These are phyloP conservation scores for Penicillium ochrochloron DNA, from an alignment of 495 filamentous ascomycete genomes.

Conservation along the genomic window DNA sequence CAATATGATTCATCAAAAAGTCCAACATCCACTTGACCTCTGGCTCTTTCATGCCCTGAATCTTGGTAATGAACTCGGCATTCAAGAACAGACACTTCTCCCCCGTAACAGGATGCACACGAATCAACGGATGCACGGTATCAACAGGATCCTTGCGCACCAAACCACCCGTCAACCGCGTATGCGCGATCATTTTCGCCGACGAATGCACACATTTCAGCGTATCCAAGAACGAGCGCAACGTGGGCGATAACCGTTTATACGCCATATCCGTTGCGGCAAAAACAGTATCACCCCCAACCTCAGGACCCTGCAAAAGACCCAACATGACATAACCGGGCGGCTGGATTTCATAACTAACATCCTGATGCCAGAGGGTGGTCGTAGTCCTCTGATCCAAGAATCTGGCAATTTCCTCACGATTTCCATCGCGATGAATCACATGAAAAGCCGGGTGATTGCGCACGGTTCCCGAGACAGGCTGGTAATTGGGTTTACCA, in stretches of 20 bases:
- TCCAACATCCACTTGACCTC: constrained; percentile 68
- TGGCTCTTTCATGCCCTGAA: constrained; percentile 70
- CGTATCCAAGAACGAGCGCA: constrained; percentile 75
- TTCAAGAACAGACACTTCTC: constrained; percentile 82
- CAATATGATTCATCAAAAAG: constrained; percentile 87
- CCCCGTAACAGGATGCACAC: constrained; percentile 76
- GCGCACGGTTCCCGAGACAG: constrained; percentile 56
- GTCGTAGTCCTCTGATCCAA: constrained; percentile 59
- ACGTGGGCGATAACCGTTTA: constrained; percentile 67
- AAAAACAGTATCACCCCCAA: constrained; percentile 80
- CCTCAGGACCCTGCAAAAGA: constrained; percentile 58
- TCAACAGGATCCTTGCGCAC: constrained; percentile 73
- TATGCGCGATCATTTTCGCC: constrained; percentile 72
- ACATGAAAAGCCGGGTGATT: constrained; percentile 63
- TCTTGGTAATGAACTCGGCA: constrained; percentile 78
- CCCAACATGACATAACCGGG: constrained; percentile 63
- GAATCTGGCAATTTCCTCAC: constrained; percentile 58
- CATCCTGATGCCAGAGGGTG: constrained; percentile 64
- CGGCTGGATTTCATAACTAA: constrained; percentile 63
- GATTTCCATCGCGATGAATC: constrained; percentile 63
- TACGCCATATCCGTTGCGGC: constrained; percentile 77
- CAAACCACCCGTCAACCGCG: constrained; percentile 61
- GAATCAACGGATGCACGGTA: constrained; percentile 73
- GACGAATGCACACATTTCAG: constrained; percentile 75
- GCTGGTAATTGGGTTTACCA: constrained; percentile 65